Evolutionary conservation across 768 basidiomycete species (phyloP), one percentile per base, ranked within the genome.

Genomic region (Pleurotus giganteus): DNA sequence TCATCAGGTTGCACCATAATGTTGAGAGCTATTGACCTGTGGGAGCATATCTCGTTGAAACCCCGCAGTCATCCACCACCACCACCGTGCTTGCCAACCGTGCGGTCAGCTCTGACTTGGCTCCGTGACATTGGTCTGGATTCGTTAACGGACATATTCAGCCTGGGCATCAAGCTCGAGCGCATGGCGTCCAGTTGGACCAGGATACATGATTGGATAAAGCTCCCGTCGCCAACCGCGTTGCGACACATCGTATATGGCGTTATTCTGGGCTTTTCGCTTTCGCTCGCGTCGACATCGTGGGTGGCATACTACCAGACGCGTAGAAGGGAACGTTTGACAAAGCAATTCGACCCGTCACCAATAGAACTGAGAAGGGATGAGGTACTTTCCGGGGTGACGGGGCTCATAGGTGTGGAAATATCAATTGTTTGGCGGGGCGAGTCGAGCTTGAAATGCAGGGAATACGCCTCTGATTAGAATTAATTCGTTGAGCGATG

Each of bases 401-500:
- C 84, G 9, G 94, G 92, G 2, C 66, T 92, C 29, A 96, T 98
- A 54, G 94, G 94, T 93, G 54, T 19, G 80, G 60, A 17, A 44
- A 7, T 53, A 27, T 2, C 13, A 17, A 23, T 49, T 21, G 43
- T 11, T 44, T 57, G n/a, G n/a, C n/a, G n/a, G n/a, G n/a, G n/a
- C 24, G 23, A 11, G 15, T 24, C 27, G 17, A 41, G 27, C 4
- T 27, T 2, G 52, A 36, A 21, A 19, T 46, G 23, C 53, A 97
- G 96, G 96, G 39, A 97, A 98, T 64, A 98, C 97, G 0, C 96
- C 97, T 1, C 74, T 99, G 54, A 75, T 98, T 42, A 79, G 95
- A 58, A 95, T 98, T 47, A 89, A 89, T 60, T 95, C 93, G 1
- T 69, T 98, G 60, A 98, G 94, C 66, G 80, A 97, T 69, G 88